Evolutionary conservation across 2,329 filamentous ascomycete genomes (phyloP), one percentile per base, ranked within the genome.

Genomic region (Ampelomyces quisqualis): DNA sequence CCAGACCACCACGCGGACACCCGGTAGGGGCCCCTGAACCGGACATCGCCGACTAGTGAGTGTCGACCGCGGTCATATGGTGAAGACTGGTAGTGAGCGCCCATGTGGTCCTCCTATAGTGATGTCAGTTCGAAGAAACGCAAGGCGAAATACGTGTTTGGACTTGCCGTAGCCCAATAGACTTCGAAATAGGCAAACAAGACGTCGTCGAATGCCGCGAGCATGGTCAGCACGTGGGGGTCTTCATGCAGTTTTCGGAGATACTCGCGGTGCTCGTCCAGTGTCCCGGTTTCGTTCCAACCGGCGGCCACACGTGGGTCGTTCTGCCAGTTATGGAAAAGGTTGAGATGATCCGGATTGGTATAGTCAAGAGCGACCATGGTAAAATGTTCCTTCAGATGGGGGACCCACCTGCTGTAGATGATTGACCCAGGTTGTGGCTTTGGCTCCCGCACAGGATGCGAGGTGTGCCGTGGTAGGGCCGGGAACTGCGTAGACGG

Each of bases 311-410:
- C 87, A 35, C 87, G 84, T 37, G 86, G 86, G 60, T 90, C 86
- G 60, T 91, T 91, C 69, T 90, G 86, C 87, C 87, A 91, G 41
- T 75, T 76, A 68, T 90, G 82, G 73, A 91, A 90, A 4, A 88
- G 73, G 11, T 73, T 70, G 35, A 90, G 69, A 67, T 91, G 86
- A 55, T 79, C 74, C 1, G 72, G 60, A 57, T 87, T 73, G 21
- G 75, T 59, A 68, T 79, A 86, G 64, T 90, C 83, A 1, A 91
- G 75, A 8, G 80, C 81, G n/a, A 86, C 75, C 73, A 90, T 85
- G 45, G 83, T 87, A 65, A 90, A 90, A 51, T 80, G 85, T 73
- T 90, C 84, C 46, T 81, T 74, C 27, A 90, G 73, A 58, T 90
- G 82, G 6, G 86, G 85, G 46, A 90, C 84, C 73, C 84, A 90